These are phyloP conservation scores for Monosporozyma servazzii DNA, from an alignment of 805 yeast species.

Conservation along the genomic window DNA sequence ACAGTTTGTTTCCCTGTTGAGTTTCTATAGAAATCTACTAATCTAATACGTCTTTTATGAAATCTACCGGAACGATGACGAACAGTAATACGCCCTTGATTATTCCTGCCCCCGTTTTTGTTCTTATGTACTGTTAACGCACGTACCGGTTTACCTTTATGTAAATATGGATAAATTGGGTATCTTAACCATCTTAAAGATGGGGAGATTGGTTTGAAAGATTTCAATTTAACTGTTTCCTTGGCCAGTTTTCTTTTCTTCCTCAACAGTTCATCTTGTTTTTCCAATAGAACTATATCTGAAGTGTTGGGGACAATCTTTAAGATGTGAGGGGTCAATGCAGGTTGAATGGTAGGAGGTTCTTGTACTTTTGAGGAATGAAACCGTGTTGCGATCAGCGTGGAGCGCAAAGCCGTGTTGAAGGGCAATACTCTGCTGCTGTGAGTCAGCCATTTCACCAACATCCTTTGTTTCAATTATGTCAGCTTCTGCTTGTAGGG, in stretches of 20 bases:
- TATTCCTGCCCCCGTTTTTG: slow-evolving; percentile 80
- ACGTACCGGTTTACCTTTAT: slow-evolving; percentile 74
- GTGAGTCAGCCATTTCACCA: not conserved
- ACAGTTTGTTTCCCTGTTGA: slow-evolving; percentile 70
- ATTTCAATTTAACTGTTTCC: slow-evolving; percentile 62
- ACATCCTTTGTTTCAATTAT: no score
- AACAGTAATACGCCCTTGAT: slow-evolving; percentile 78
- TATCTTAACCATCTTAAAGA: slow-evolving; percentile 81
- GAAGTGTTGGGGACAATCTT: slow-evolving; percentile 3
- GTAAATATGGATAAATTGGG: slow-evolving; percentile 79
- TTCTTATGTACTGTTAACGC: slow-evolving; percentile 66
- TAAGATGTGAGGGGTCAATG: not conserved
- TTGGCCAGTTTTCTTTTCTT: slow-evolving; percentile 67
- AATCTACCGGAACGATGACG: slow-evolving; percentile 94
- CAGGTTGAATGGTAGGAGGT: not conserved
- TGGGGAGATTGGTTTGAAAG: slow-evolving; percentile 74
- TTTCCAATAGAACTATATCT: slow-evolving; percentile 67
- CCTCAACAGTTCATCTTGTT: slow-evolving; percentile 61
- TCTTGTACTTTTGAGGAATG: not conserved
- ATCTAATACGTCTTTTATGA: slow-evolving; percentile 76
- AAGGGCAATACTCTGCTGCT: not conserved
- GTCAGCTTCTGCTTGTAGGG: no score
- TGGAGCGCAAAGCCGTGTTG: not conserved
- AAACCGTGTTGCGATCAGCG: not conserved
- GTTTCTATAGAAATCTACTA: slow-evolving; percentile 65